Conservation (phyloP, 805 yeast genomes). For the Teunomyces pallodes region DNA sequence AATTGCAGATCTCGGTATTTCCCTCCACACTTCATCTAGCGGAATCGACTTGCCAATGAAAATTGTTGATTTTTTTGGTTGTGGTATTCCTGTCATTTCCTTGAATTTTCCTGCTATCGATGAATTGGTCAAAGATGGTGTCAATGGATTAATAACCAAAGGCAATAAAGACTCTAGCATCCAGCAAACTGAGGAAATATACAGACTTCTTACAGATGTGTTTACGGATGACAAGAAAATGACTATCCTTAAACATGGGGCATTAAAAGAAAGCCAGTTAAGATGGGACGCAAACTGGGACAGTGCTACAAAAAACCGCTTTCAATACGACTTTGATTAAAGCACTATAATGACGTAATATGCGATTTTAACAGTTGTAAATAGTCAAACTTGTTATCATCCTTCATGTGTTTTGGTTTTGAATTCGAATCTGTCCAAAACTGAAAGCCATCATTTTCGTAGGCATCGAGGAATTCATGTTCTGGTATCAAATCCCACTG, state of each 20-base stretch:
- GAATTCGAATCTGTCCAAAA: slow-evolving; percentile 45
- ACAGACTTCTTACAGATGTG: slow-evolving; percentile 22
- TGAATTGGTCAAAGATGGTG: slow-evolving; percentile 69
- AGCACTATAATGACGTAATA: slow-evolving; percentile 13
- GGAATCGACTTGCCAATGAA: slow-evolving; percentile 98
- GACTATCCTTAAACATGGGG: slow-evolving; percentile 58
- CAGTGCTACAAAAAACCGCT: slow-evolving; percentile 35
- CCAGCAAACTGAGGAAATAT: slow-evolving; percentile 23
- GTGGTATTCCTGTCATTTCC: slow-evolving; percentile 89
- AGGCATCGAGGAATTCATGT: slow-evolving; percentile 41
- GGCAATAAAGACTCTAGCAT: slow-evolving; percentile 8
- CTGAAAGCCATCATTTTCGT: slow-evolving; percentile 43
- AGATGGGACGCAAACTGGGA: slow-evolving; percentile 82
- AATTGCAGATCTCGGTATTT: slow-evolving; percentile 82
- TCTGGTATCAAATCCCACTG: slow-evolving; percentile 53
- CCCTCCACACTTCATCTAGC: slow-evolving; percentile 86
- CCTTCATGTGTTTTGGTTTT: slow-evolving; percentile 23
- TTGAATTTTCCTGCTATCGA: slow-evolving; percentile 70
- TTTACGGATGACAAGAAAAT: slow-evolving; percentile 31
- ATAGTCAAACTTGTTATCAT: slow-evolving; percentile 26
- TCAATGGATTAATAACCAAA: slow-evolving; percentile 62
- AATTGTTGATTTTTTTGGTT: slow-evolving; percentile 92
- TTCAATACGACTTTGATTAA: slow-evolving; percentile 18
- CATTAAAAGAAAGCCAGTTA: slow-evolving; percentile 60
- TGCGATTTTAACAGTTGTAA: slow-evolving; percentile 20